Evolutionary conservation across 31 red algal species (phyloP), one percentile per base, ranked within the genome.

Genomic region (Odonthalia washingtoniensis): DNA sequence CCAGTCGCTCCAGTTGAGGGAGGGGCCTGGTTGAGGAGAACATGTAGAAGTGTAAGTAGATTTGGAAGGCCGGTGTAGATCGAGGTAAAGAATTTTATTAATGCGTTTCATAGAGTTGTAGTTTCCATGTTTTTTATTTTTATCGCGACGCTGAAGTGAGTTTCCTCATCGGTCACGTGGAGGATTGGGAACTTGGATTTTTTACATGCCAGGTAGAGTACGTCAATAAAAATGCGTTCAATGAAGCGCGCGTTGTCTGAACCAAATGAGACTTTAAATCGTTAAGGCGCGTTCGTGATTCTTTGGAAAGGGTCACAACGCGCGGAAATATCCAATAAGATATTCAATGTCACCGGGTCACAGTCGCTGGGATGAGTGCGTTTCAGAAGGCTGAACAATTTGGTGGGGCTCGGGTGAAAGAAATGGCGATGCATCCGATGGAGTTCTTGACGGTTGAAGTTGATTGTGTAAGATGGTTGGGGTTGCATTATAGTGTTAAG

Each of bases 241-340:
- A 65, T 67, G 53, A 82, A 82, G 2, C 78, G 60, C 14, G 61
- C 26, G 26, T 74, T 85, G 9, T 60, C 66, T 31, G 39, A 37
- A 5, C 82, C 66, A 45, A 74, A 32, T 4, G 40, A 5, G 3
- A 85, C 82, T 36, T 35, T 9, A 74, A 85, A 74, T 1, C 82
- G 37, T 2, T 30, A 32, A 1, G 66, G 66, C 1, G 66, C 66
- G 27, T 46, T 35, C 57, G 46, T 35, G 4, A 74, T 53, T 42
- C 38, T 17, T 40, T 85, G 65, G 41, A 63, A 85, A 6, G 82
- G 64, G 33, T 85, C 82, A 74, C 64, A 74, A 1, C 65, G 64
- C 40, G 27, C 40, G 31, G 66, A 28, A 46, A 46, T 61, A 49
- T 85, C 66, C 31, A 45, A 37, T 1, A 85, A 66, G 2, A 34